Evolutionary conservation across 148 eudicot species (phyloP), one percentile per base, ranked within the genome.

Genomic region (Rhododendron molle): DNA sequence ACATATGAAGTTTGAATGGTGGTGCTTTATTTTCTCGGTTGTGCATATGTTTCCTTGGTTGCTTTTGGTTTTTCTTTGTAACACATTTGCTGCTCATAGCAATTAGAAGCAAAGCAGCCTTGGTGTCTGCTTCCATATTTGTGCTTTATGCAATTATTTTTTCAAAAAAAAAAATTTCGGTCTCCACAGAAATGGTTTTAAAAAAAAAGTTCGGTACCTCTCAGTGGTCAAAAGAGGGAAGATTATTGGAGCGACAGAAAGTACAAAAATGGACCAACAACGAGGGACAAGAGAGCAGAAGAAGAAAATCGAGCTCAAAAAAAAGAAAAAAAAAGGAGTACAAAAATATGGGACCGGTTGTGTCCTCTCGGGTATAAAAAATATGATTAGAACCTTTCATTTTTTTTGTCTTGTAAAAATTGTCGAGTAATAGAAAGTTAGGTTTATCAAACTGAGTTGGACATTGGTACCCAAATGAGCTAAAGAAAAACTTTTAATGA

Each of bases 1-100:
- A 80, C 89, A 4, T 49, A 69, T 84, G 90, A 89, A 80, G 86
- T 87, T 84, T 90, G 67, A 86, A 3, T 76, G 52, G 65, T 28
- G 18, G 18, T 82, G 81, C 56, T 80, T 76, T 67, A 4, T 44
- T 49, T 20, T 34, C 74, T 14, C 26, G 40, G 40, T 86, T 73
- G 52, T 84, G 84, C n/a, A 67, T 86, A 87, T 58, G 52, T 77
- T 83, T 72, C 34, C 47, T 84, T 56, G n/a, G n/a, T 86, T 21
- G 52, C 76, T 86, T 81, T 54, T 49, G 85, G 4, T 76, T 76
- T 86, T 84, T 83, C 16, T 81, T 30, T 88, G 89, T 81, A 81
- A 85, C 23, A 88, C 89, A 78, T 85, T 83, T 78, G 50, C 34
- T 38, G 84, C n/a, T 85, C 5, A 54, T 83, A 82, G 89, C 87